Conservation (phyloP, 2,329 filamentous ascomycete genomes). For the Calonectria hawksworthii region DNA sequence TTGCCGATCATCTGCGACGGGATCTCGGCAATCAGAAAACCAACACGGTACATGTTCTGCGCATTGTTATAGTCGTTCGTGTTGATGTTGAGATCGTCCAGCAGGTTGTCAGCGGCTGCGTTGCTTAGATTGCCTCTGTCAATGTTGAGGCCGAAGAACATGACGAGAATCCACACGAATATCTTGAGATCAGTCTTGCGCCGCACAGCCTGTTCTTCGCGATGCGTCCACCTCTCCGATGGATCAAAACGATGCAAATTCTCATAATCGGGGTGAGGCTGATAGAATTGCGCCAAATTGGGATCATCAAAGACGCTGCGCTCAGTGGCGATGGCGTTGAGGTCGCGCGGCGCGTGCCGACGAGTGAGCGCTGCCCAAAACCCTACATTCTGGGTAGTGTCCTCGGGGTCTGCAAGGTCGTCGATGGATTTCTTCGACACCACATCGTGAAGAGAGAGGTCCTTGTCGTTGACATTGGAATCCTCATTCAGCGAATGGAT, state of each 20-base stretch:
- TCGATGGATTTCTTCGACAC: background rate
- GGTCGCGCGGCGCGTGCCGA: background rate
- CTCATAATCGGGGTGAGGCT: slow-evolving; percentile 39
- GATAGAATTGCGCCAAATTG: slow-evolving; percentile 9
- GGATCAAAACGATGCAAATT: slow-evolving; percentile 56
- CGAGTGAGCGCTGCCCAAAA: slow-evolving; percentile 9
- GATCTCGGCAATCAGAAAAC: slow-evolving; percentile 70
- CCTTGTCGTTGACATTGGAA: background rate
- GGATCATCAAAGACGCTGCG: slow-evolving; percentile 16
- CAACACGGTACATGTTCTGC: slow-evolving; percentile 67
- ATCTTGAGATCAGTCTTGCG: slow-evolving; percentile 65
- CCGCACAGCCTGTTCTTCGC: slow-evolving; percentile 50
- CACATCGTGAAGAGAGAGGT: background rate
- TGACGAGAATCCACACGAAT: slow-evolving; percentile 64
- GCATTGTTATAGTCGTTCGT: slow-evolving; percentile 66
- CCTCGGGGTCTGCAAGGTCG: slow-evolving; percentile 7
- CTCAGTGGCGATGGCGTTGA: slow-evolving; percentile 9
- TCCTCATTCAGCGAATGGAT: background rate
- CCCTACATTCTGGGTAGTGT: background rate
- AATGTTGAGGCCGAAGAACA: slow-evolving; percentile 65
- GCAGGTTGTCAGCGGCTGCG: slow-evolving; percentile 51
- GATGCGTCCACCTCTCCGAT: slow-evolving; percentile 52
- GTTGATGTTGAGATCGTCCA: slow-evolving; percentile 56
- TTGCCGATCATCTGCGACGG: slow-evolving; percentile 74
- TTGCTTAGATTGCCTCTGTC: slow-evolving; percentile 52